Evolutionary conservation across 768 basidiomycete species (phyloP), one percentile per base, ranked within the genome.

Genomic region (Agaricus bisporus): DNA sequence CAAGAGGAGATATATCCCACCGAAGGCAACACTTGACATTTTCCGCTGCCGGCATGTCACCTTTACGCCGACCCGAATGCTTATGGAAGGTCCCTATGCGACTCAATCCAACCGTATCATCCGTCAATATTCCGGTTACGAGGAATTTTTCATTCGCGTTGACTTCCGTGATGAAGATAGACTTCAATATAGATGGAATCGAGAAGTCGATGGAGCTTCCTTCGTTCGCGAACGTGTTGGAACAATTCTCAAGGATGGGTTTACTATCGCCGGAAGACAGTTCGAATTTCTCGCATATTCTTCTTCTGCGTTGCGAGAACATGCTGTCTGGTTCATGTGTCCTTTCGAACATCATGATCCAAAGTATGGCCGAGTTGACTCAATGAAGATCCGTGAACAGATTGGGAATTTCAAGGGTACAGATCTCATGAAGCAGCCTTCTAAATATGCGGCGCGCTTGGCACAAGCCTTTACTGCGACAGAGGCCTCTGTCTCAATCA

Each of bases 261-360:
- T 94, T 49, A 64, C 73, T 29, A 73, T 94, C 26, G 91, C 80
- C 7, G 88, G 88, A 1, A 78, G 85, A 37, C 61, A 67, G 5
- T 93, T 90, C 56, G 80, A 92, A 55, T 92, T 93, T 62, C 71
- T 94, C 28, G 91, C 85, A 0, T 93, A 92, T 61, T 93, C 91
- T 0, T 77, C 70, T 41, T 91, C 91, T 1, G 82, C 91, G 4
- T 68, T 94, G 15, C 80, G 84, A 22, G 80, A 86, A 54, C 91
- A 93, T 61, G 78, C 86, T 0, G 90, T 92, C 5, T 93, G 91
- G 90, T 91, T 87, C 58, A 70, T 92, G 62, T 73, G 71, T 42
- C 80, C 84, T 0, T 91, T 92, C 66, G 14, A 68, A 11, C 72
- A 80, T 56, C 65, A 69, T 4, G 52, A 63, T 29, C 59, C 61